Conservation (phyloP, 2,329 filamentous ascomycete species). For the Septoria petroselini region DNA sequence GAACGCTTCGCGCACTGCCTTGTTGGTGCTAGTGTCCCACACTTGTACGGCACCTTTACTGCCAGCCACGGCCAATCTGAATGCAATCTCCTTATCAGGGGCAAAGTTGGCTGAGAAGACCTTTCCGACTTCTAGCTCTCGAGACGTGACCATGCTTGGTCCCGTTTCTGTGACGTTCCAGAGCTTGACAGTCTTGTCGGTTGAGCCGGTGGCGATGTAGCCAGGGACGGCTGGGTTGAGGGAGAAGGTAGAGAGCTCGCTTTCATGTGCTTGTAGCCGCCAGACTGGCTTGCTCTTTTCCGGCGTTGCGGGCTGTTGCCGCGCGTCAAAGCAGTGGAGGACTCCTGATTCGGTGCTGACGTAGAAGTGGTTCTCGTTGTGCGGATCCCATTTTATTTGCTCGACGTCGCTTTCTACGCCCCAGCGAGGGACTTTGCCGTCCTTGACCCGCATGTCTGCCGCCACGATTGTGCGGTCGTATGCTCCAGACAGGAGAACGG, state of each 20-base stretch:
- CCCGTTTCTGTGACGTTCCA: constrained; percentile 77
- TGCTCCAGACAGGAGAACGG: constrained; percentile 84
- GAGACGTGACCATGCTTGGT: constrained; percentile 84
- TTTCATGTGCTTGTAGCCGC: constrained; percentile 93
- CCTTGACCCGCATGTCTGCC: constrained; percentile 93
- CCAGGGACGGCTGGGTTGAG: constrained; percentile 87
- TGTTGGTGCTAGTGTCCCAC: constrained; percentile 96
- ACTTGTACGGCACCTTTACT: constrained; percentile 91
- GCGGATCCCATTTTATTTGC: constrained; percentile 86
- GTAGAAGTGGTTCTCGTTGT: constrained; percentile 90
- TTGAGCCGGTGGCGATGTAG: constrained; percentile 88
- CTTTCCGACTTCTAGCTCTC: constrained; percentile 90
- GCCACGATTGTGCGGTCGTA: constrained; percentile 93
- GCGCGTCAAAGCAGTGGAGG: constrained; percentile 86
- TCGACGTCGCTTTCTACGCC: constrained; percentile 95
- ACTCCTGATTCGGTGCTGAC: constrained; percentile 86
- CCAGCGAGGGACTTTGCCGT: constrained; percentile 78
- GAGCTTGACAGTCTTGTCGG: constrained; percentile 91
- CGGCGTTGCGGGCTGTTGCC: constrained; percentile 70
- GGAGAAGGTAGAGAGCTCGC: constrained; percentile 87
- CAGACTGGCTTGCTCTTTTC: constrained; percentile 79
- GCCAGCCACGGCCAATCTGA: constrained; percentile 87
- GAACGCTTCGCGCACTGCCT: constrained; percentile 79
- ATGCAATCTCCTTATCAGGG: constrained; percentile 84
- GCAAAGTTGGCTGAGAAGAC: constrained; percentile 90